phyloP scores from a whole-genome alignment of 352 stramenopile genomes.

The Globisporangium mamillatum region DNA sequence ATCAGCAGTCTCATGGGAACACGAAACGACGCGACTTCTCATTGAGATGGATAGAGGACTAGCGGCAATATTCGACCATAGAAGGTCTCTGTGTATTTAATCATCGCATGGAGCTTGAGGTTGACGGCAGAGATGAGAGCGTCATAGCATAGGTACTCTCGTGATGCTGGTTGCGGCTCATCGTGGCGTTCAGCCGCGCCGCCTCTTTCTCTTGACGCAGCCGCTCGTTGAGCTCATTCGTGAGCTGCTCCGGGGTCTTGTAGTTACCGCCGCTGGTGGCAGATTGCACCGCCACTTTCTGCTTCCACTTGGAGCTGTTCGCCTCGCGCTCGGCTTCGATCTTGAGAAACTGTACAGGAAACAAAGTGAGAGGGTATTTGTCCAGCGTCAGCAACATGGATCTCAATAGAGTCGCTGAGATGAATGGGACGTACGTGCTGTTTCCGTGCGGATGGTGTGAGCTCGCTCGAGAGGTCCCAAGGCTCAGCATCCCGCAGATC shows the following conservation, averaged over 20 bases:
- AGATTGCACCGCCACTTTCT: slow-evolving; percentile 28
- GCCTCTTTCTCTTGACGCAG: slow-evolving; percentile 49
- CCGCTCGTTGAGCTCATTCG: slow-evolving; percentile 42
- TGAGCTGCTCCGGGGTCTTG: slow-evolving; percentile 55
- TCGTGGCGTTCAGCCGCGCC: slow-evolving; percentile 14
- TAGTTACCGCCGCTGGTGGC: slow-evolving; percentile 21
- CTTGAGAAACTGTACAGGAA: slow-evolving; percentile 25
- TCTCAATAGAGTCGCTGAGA: neutral
- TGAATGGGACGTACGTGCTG: slow-evolving; percentile 36
- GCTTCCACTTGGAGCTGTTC: slow-evolving; percentile 54
- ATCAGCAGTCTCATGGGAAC: neutral
- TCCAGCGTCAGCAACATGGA: neutral
- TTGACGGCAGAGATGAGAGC: neutral
- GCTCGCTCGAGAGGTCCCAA: slow-evolving; percentile 69
- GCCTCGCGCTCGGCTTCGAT: slow-evolving; percentile 29
- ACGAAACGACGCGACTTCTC: slow-evolving; percentile 10
- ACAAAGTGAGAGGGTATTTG: neutral
- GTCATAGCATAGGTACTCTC: neutral
- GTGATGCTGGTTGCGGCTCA: neutral
- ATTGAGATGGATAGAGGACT: too few species aligned
- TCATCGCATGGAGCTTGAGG: neutral
- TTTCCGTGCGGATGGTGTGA: slow-evolving; percentile 36
- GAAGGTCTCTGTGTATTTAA: neutral
- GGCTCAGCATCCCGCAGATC: slow-evolving; percentile 45
- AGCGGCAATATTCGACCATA: neutral